Evolutionary conservation across 2,329 filamentous ascomycete genomes (phyloP), one percentile per base, ranked within the genome.

Genomic region (Fusarium odoratissimum): DNA sequence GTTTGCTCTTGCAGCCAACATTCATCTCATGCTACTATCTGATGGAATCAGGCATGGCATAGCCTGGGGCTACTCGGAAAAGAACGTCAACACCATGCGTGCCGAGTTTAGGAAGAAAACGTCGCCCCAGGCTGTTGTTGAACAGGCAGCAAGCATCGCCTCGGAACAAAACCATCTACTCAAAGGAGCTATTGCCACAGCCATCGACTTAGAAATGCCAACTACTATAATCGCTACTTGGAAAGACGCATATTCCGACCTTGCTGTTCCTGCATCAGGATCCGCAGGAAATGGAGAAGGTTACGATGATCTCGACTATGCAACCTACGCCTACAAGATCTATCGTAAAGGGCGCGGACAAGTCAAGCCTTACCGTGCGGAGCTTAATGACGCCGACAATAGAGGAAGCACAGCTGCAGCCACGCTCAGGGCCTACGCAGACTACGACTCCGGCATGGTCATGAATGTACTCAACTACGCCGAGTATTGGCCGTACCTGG

Each of bases 231-330:
- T 48, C 13, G 28, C 10, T 48, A 48, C 28, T 8, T 48, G 28
- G 19, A n/a, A 48, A n/a, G 45, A 14, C 13, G 45, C 28, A 17
- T 48, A 48, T 17, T 48, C 45, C 6, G 19, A 48, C 4, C 28
- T 48, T 16, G 19, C 14, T 16, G 19, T 8, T n/a, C 7, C 2
- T 48, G 28, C 45, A 21, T 48, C 45, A 5, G 45, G 28, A 30
- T 30, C 4, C 9, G 4, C 28, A 3, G 13, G 28, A 2, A 16
- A n/a, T 8, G 19, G 0, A 5, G 9, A 48, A 7, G 28, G 28
- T 11, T 30, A 48, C 14, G 45, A 48, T 2, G 45, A 30, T 48
- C 45, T 48, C 6, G 45, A 48, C 9, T 48, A 48, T 30, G 28
- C 7, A 16, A n/a, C 28, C 9, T 48, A 30, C 13, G 28, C 28